A percentile compares a stretch with the other conserved stretches of the same genome.
These are phyloP conservation scores for Litsea cubeba DNA, from an alignment of 164 flowering plant genomes.

Conservation along the genomic window DNA sequence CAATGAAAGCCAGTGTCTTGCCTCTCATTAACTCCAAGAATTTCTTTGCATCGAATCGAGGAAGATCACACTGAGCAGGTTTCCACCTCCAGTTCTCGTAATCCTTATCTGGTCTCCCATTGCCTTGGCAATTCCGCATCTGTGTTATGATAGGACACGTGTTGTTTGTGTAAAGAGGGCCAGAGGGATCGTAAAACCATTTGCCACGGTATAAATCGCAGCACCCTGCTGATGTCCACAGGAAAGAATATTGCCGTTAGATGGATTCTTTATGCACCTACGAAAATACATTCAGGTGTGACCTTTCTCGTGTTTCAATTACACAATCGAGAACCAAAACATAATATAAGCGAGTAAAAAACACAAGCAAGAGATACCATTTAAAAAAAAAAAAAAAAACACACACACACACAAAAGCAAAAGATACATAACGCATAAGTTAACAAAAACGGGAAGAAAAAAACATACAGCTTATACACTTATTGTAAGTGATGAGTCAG, in stretches of 20 bases:
- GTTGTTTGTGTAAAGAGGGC: conserved; percentile 78
- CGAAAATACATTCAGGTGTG: neutral
- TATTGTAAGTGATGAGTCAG: too few species aligned
- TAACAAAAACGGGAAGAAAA: neutral
- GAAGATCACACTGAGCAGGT: conserved; percentile 77
- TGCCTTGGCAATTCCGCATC: conserved; percentile 94
- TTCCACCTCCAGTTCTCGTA: conserved; percentile 96
- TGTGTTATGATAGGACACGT: conserved; percentile 86
- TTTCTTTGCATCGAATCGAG: conserved; percentile 72
- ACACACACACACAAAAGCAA: neutral
- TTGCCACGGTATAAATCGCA: conserved; percentile 81
- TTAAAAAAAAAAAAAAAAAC: too few species aligned
- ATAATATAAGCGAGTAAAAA: too few species aligned
- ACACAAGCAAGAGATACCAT: neutral
- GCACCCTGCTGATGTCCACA: conserved; percentile 27
- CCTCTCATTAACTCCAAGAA: conserved; percentile 90
- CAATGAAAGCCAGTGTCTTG: conserved; percentile 87
- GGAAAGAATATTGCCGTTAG: neutral
- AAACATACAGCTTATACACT: neutral
- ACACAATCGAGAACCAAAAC: neutral
- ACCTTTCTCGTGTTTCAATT: neutral
- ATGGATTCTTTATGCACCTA: neutral
- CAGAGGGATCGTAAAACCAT: conserved; percentile 69
- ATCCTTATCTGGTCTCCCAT: conserved; percentile 94
- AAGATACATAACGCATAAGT: neutral